These are phyloP conservation scores for Moesziomyces sp. DNA, from an alignment of 1,284 basidiomycete genomes.

Conservation along the genomic window DNA sequence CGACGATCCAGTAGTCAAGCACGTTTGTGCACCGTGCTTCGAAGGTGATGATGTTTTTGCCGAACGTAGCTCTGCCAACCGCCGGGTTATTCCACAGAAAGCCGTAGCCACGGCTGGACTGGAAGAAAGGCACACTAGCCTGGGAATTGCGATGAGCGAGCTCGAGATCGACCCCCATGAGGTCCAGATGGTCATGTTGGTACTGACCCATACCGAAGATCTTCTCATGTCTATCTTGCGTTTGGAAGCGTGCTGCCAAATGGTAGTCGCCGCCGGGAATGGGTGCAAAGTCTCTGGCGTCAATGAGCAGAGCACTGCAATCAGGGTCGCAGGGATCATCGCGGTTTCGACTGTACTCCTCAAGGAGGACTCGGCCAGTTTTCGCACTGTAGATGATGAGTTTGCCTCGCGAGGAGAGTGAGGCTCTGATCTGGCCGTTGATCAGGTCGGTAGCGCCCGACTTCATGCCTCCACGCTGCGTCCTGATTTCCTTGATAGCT, in stretches of 20 bases:
- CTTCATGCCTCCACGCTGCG: no score
- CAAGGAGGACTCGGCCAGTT: constrained; percentile 14
- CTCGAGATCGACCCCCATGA: constrained; percentile 28
- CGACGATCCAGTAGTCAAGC: constrained; percentile 42
- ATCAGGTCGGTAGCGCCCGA: no score
- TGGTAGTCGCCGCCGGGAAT: constrained; percentile 25
- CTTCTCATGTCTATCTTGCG: constrained; percentile 21
- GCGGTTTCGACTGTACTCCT: constrained; percentile 27
- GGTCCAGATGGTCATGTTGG: constrained; percentile 20
- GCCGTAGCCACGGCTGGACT: constrained; percentile 33
- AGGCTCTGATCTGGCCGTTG: constrained; percentile 28
- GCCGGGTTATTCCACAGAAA: constrained; percentile 39
- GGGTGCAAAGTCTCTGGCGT: constrained; percentile 23
- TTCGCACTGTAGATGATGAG: constrained; percentile 3
- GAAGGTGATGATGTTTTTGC: constrained; percentile 35
- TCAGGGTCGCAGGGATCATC: constrained; percentile 28
- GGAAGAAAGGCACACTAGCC: constrained; percentile 26
- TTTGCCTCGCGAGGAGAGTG: constrained; percentile 17
- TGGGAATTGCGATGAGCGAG: constrained; percentile 38
- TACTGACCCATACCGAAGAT: constrained; percentile 45
- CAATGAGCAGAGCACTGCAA: constrained; percentile 30
- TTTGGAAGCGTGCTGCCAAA: constrained; percentile 26
- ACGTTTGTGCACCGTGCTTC: constrained; percentile 18
- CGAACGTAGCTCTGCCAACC: constrained; percentile 23
- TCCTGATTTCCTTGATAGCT: no score